Evolutionary conservation across 2,329 filamentous ascomycete genomes (phyloP).

Genomic region (Sarocladium kiliense): DNA sequence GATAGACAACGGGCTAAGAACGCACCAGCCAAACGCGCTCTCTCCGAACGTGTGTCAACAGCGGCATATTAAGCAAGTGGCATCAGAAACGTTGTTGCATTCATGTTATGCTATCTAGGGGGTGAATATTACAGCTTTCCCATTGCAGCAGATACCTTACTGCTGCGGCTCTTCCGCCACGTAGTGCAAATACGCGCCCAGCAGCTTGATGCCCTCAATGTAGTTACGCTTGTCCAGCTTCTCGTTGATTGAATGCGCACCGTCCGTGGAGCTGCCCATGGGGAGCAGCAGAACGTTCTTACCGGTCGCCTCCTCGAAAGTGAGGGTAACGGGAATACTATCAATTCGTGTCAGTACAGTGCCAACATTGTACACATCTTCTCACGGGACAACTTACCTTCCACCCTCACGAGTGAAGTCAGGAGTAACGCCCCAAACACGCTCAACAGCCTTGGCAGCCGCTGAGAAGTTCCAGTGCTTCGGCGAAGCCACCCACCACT

Average conservation of each 20-base stretch:
- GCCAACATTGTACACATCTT: too few species aligned
- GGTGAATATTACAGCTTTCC: neutral
- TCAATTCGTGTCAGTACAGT: neutral
- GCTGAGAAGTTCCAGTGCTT: conserved; percentile 99
- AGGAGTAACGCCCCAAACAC: conserved; percentile 88
- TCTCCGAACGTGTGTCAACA: neutral
- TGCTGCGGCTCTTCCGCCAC: conserved; percentile 77
- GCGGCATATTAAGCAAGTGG: too few species aligned
- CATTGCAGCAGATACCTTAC: conserved; percentile 16
- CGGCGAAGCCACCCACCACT: conserved; percentile 97
- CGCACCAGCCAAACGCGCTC: too few species aligned
- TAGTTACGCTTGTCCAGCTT: conserved; percentile 97
- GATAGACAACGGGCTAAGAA: too few species aligned
- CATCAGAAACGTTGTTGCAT: too few species aligned
- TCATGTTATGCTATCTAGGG: neutral
- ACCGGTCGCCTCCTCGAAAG: conserved; percentile 93
- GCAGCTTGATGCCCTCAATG: conserved; percentile 93
- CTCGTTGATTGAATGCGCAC: conserved; percentile 96
- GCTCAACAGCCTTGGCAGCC: conserved; percentile 90
- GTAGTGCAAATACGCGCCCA: conserved; percentile 94
- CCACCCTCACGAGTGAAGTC: conserved; percentile 96
- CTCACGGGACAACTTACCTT: conserved; percentile 46
- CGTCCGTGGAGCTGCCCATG: conserved; percentile 96
- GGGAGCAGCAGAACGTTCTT: conserved; percentile 96
- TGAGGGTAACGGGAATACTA: conserved; percentile 89